A percentile compares a stretch with the other conserved stretches of the same genome.
phyloP scores from a whole-genome alignment of 441 rosid genomes.

The Corymbia citriodora region DNA sequence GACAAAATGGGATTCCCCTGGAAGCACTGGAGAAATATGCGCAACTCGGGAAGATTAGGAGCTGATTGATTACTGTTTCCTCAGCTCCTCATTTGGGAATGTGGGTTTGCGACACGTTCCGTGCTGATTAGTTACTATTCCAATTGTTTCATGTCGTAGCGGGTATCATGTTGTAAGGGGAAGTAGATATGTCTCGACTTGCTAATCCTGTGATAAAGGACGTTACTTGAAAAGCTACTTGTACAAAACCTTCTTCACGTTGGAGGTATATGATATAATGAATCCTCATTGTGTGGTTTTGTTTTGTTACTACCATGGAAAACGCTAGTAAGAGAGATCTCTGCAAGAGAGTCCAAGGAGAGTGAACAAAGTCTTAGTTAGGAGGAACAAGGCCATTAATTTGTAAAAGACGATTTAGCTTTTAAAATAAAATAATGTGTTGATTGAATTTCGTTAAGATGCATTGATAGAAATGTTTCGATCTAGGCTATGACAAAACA shows the following conservation, averaged over 20 bases:
- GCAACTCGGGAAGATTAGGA: neutral
- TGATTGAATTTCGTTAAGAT: neutral
- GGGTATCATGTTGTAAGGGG: neutral
- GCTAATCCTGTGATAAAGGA: neutral
- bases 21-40: neutral
- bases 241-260: too few species aligned
- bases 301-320: neutral
- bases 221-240: neutral
- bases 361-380: neutral
- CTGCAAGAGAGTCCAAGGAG: neutral
- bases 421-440: neutral
- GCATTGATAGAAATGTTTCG: neutral
- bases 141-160: neutral
- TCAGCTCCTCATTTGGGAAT: neutral
- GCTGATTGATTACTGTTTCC: neutral
- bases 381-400: neutral
- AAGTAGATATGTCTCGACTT: accelerated
- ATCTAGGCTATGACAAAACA: accelerated
- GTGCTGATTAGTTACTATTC: neutral
- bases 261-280: neutral
- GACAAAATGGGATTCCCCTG: neutral
- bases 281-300: neutral
- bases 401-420: neutral
- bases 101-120: neutral
- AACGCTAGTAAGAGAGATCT: neutral